Percentiles rank a stretch among this genome's conserved stretches.
Evolutionary conservation across 176 grass and related monocot species (phyloP).

Genomic region (Aegilops longissima): DNA sequence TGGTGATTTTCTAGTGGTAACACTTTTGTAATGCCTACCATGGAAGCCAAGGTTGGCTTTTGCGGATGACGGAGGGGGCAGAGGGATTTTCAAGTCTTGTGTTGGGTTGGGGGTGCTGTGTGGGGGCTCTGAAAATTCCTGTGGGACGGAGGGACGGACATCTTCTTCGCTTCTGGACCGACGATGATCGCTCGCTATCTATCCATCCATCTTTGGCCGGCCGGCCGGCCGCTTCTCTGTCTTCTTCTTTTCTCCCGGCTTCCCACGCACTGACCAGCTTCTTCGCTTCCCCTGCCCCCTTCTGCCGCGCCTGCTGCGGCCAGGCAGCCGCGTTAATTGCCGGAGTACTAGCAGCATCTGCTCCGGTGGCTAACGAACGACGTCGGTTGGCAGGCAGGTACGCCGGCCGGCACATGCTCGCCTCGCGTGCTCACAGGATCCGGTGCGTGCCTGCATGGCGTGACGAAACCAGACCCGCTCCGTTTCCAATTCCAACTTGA

Average conservation of each 20-base stretch:
- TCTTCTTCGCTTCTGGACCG: slow-evolving; percentile 19
- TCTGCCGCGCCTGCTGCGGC: background rate
- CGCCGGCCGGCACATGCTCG: too few relatives aligned
- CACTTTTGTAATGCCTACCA: too few relatives aligned
- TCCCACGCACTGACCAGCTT: background rate
- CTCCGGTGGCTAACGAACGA: background rate
- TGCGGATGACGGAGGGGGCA: background rate
- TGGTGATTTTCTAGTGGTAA: background rate
- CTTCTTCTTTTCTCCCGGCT: background rate
- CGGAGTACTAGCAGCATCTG: background rate
- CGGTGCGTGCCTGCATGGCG: too few relatives aligned
- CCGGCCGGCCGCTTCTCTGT: slow-evolving; percentile 30
- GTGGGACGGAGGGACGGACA: background rate
- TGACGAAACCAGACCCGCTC: background rate
- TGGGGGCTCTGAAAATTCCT: slow-evolving; percentile 81
- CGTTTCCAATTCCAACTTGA: background rate
- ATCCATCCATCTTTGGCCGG: slow-evolving; percentile 20
- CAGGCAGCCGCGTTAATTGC: background rate
- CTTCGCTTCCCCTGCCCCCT: too few relatives aligned
- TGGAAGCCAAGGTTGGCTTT: background rate
- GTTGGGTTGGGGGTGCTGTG: background rate
- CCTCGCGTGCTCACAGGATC: background rate
- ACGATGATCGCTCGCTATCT: slow-evolving; percentile 37
- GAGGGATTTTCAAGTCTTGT: background rate
- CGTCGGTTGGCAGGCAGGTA: too few relatives aligned